Percentiles rank a stretch among this genome's conserved stretches.
Conservation (phyloP, 1,284 basidiomycete genomes). For the Leccinum pseudoinsigne region DNA sequence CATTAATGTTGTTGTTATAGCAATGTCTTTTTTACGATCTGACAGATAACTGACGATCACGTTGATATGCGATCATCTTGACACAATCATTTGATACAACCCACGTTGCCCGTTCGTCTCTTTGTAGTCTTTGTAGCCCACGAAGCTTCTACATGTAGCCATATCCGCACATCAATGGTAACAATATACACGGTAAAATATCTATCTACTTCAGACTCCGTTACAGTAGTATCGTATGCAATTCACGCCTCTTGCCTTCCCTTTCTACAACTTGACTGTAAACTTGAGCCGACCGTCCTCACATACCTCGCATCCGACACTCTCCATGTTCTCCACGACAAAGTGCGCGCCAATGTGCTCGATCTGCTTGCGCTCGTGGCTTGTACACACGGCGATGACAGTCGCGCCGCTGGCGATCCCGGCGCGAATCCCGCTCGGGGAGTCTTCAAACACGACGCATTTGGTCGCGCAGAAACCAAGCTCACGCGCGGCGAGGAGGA, state of each 20-base stretch:
- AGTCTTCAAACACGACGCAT: conserved; percentile 77
- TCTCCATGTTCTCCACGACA: conserved; percentile 62
- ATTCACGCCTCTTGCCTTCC: not conserved
- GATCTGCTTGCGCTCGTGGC: conserved; percentile 55
- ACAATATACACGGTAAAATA: conserved; percentile 1
- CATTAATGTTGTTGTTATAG: not conserved
- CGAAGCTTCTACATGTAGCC: conserved; percentile 4
- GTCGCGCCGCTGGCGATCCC: conserved; percentile 73
- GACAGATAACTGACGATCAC: not conserved
- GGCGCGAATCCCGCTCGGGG: conserved; percentile 71
- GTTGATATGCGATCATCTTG: not conserved
- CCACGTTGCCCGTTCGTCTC: not conserved
- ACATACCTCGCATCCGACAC: conserved; percentile 44
- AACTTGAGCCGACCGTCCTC: conserved; percentile 45
- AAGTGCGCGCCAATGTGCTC: conserved; percentile 69
- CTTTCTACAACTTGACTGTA: conserved; percentile 25
- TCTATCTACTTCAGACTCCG: not conserved
- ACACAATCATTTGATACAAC: not conserved
- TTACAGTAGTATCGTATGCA: not conserved
- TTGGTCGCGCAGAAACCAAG: conserved; percentile 60
- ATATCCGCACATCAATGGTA: not conserved
- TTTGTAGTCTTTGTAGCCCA: conserved; percentile 5
- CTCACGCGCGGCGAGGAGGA: conserved; percentile 72
- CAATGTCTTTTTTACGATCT: not conserved
- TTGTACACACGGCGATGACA: conserved; percentile 77